Evolutionary conservation across 768 basidiomycete genomes (phyloP), one percentile per base, ranked within the genome.

Genomic region (Leccinum arenicola): DNA sequence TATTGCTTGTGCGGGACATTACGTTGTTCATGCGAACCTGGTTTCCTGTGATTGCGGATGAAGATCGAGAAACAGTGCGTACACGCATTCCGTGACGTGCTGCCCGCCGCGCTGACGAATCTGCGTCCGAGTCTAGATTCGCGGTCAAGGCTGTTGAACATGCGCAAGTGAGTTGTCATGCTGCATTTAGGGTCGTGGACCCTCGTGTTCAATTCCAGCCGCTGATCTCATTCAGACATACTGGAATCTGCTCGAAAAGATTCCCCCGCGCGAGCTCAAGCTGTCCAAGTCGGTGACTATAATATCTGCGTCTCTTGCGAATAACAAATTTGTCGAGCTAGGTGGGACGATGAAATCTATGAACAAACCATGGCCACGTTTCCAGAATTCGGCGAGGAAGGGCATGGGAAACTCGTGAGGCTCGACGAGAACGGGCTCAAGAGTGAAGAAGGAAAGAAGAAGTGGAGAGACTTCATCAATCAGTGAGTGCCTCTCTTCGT

Each of bases 61-160:
- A 77, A 94, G 92, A 96, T 99, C 61, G 96, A 98, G 78, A 95
- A 95, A 82, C 95, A 97, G 89, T 94, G 70, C 74, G 89, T 80
- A 40, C 45, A 50, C 21, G 35, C 55, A 48, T 38, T 40, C 49
- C 33, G 10, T 47, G 6, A 57, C 23, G 19, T n/a, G 25, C 43
- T 27, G 27, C 29, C 8, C 17, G 35, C 58, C 38, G 60, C 47
- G 55, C 62, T 69, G 54, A 63, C 36, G 31, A 31, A 55, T 60
- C 54, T 56, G 52, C 17, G 10, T 48, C 47, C 57, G 62, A 51
- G 58, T 58, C 54, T 43, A 68, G 67, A 69, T 73, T 73, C 52
- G 72, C 72, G 25, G 96, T 99, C 57, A 93, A 89, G 73, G 93
- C 94, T 12, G 95, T 98, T 54, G 95, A 99, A 72, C 94, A 98